Base-by-base conservation (phyloP, 768 basidiomycete species). In the Serendipita sp. region DNA sequence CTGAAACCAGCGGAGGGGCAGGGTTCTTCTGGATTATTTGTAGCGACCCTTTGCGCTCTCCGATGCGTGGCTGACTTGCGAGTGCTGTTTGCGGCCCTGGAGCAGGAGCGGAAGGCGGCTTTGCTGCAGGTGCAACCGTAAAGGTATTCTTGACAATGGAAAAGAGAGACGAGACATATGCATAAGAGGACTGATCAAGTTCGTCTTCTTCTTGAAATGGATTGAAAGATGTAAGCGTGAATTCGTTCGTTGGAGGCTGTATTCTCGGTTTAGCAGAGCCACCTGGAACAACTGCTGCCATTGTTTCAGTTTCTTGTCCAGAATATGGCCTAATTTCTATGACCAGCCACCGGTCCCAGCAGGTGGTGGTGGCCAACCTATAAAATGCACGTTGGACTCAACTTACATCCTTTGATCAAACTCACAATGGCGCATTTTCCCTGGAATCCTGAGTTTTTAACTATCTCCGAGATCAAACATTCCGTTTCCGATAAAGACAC, bases 141-240 rank as follows among this genome's bases (percentile, higher is more conserved):
- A 91, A 79, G 3, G 87, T 85, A 69, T 80, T 91, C 76, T 86
- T 90, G 78, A 93, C 81, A 67, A 84, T 83, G 36, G 85, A 88
- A 64, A 92, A 80, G 31, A 93, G 76, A 23, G 87, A 88, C 0
- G 88, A 83, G 65, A 92, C 86, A 63, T 92, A 77, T 4, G 88
- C 85, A 72, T 90, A 91, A 15, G 88, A 91, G 5, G 88, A 86
- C 69, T 88, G 86, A 68, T 91, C 90, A 71, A 89, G 82, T 73
- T 92, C 91, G 71, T 92, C 90, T 72, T 93, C 91, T 71, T 91
- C 88, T n/a, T 87, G 83, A 76, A 91, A 93, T 3, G 89, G 89
- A 72, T 92, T 92, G 78, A 87, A 91, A 60, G 88, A 88, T 33
- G 91, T 93, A 64, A 93, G 75, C 70, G 65, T 52, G 31, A 52